Evolutionary conservation across 352 stramenopile genomes (phyloP).

Genomic region (Globisporangium spinosum): DNA sequence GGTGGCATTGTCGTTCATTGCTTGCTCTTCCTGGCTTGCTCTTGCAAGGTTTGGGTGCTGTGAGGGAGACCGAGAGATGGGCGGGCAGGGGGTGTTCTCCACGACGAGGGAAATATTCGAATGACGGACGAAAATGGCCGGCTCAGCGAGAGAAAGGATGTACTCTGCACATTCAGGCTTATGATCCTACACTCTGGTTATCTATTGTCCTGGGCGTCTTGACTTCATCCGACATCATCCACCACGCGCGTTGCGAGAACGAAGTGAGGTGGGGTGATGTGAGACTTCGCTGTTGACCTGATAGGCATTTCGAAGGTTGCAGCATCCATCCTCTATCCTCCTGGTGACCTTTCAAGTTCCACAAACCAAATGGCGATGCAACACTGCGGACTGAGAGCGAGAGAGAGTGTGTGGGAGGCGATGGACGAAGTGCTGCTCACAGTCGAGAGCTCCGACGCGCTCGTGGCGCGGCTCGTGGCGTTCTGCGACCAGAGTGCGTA

Average conservation of each 20-base stretch:
- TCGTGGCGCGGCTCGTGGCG: slow-evolving; percentile 36
- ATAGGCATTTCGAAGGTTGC: background rate
- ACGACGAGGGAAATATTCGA: background rate
- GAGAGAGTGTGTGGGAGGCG: background rate
- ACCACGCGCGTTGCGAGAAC: background rate
- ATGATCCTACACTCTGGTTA: too few relatives aligned
- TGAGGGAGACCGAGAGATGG: too few relatives aligned
- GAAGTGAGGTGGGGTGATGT: background rate
- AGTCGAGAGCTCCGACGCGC: slow-evolving; percentile 38
- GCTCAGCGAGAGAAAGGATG: background rate
- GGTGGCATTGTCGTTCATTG: background rate
- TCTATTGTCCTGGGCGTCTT: background rate
- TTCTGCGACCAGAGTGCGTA: slow-evolving; percentile 35
- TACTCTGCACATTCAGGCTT: background rate
- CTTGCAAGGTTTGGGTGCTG: background rate
- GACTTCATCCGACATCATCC: background rate
- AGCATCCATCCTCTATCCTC: background rate
- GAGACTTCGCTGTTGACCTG: background rate
- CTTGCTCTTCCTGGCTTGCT: background rate
- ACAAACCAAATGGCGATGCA: background rate
- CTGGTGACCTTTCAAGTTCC: background rate
- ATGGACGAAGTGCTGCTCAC: slow-evolving; percentile 47
- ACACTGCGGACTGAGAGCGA: background rate
- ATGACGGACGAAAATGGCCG: background rate
- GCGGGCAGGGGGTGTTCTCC: background rate